Evolutionary conservation across 2,329 filamentous ascomycete genomes (phyloP), one percentile per base, ranked within the genome.

Genomic region (Colletotrichum tamarilloi): DNA sequence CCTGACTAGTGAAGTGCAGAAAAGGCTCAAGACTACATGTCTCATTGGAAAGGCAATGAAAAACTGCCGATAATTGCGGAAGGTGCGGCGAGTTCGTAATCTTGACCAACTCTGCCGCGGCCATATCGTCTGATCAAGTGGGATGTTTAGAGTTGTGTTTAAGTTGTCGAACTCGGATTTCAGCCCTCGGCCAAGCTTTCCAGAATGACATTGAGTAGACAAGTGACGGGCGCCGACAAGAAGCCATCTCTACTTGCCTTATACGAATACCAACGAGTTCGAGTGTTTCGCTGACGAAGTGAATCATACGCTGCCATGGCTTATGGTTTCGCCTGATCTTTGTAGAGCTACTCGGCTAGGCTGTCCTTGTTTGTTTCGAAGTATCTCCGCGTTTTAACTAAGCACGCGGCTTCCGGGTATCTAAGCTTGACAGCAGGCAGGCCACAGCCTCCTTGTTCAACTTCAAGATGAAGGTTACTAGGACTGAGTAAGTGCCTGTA

Each of bases 291-390:
- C 16, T 62, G 52, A 22, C 30, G 46, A 49, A n/a, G 42, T 49
- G 52, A 68, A 46, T 60, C 32, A 16, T 53, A 24, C 22, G 42
- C n/a, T 24, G 42, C 60, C n/a, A 56, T 30, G 19, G 42, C 35
- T 32, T 67, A 2, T 9, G 12, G 63, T 62, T 67, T 67, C 62
- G 63, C n/a, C 32, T 57, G 24, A 49, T 60, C 49, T n/a, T 19
- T 9, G 56, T 3, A 49, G 8, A n/a, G 42, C 32, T 30, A 30
- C n/a, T 22, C 58, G 24, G 30, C 63, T 26, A 22, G 56, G 46
- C 24, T 22, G 32, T 16, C 46, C 68, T 19, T 30, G 68, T 19
- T n/a, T 62, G 68, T 62, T 71, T 49, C 63, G 32, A 57, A 12
- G 32, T 32, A 35, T 49, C 26, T 22, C 22, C 2, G n/a, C 16